A percentile compares a stretch with the other conserved stretches of the same genome.
Evolutionary conservation across 192 early-diverging fungal species (phyloP).

Genomic region (Dimargaris xerosporica): DNA sequence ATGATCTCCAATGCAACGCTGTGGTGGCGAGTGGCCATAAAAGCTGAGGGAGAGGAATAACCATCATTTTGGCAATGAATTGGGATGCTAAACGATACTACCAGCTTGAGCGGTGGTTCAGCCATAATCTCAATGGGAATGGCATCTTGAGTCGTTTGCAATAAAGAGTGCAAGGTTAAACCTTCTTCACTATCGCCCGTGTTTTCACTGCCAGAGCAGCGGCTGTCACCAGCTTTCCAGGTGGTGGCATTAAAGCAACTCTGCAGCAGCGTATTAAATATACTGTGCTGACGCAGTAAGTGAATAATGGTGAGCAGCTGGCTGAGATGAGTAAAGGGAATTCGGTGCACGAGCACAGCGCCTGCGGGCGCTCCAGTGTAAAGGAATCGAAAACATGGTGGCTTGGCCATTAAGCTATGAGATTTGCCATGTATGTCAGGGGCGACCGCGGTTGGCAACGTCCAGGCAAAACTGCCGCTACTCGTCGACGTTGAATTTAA

Average conservation of each 20-base stretch:
- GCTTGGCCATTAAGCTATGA: not conserved
- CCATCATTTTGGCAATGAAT: no score
- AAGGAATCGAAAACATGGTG: not conserved
- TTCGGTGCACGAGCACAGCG: not conserved
- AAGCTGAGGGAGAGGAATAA: no score
- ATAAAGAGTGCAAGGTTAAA: not conserved
- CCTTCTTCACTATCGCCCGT: not conserved
- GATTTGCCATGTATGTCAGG: not conserved
- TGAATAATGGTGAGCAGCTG: conserved; percentile 3
- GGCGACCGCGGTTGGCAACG: not conserved
- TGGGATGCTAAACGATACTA: no score
- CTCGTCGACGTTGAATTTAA: no score
- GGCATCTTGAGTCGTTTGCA: not conserved
- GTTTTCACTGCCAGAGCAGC: no score
- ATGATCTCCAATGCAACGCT: not conserved
- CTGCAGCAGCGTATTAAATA: conserved; percentile 6
- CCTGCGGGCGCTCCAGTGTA: not conserved
- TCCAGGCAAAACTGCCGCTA: no score
- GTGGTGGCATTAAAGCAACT: not conserved
- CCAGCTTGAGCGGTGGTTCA: not conserved
- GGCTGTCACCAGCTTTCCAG: not conserved
- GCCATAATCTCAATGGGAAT: not conserved
- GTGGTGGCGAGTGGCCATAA: not conserved
- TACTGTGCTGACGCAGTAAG: conserved; percentile 1
- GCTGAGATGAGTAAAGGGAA: conserved; percentile 8